Base-by-base conservation (phyloP, 495 filamentous ascomycete species). In the Tuber melanosporum region DNA sequence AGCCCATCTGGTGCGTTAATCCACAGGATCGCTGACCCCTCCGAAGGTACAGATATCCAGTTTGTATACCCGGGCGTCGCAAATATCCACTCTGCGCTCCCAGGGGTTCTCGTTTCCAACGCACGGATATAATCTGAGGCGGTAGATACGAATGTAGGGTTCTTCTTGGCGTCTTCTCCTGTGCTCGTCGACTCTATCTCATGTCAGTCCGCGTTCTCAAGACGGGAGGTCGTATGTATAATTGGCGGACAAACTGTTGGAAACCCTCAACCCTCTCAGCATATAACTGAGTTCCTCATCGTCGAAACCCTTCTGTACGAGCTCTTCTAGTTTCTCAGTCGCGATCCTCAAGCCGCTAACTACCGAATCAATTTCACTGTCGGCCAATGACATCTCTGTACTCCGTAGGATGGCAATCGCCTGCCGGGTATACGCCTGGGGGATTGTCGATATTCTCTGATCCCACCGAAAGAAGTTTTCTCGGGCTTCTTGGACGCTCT, bases 371-470 rank as follows among this genome's bases (percentile, higher is more conserved):
- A 36, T 36, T 66, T 36, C 57, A 36, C 26, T 36, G 26, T 66
- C 57, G 3, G 57, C 26, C 57, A 66, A 66, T 66, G 26, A 66
- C 15, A 3, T 36, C 57, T 17, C 57, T 17, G 57, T 36, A 17
- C 15, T 36, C 26, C 14, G 57, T 26, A 66, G 14, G 57, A 66
- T 66, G 26, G 57, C 57, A 32, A 36, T 26, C 57, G 57, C 57
- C 36, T 66, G 57, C 5, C 57, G 57, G 57, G 57, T 36, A 26
- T 66, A 66, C 26, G 57, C 14, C 26, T 66, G 57, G 4, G 57
- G 57, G 15, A 66, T 19, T 66, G 57, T 9, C 57, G 57, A 66
- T 66, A 66, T 66, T 66, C 57, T 66, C 57, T 66, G 57, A 36
- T 66, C 57, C 57, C 57, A 66, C 57, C 1, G 57, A 36, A 36